Evolutionary conservation across 2,329 filamentous ascomycete genomes (phyloP), one percentile per base, ranked within the genome.

Genomic region (Calonectria hongkongensis): DNA sequence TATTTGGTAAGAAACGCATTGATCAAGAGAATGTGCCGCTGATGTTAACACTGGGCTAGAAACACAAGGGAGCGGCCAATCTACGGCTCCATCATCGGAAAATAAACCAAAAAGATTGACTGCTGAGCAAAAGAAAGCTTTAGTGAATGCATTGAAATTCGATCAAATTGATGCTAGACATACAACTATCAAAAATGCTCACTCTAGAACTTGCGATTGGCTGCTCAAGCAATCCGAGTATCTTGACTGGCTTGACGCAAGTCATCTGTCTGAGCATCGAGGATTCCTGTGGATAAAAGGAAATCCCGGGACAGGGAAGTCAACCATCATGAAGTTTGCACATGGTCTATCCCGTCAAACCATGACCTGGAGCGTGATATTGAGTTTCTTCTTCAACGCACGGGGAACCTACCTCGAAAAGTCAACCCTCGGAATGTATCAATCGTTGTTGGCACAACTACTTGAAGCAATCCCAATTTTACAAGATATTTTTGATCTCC

Each of bases 301-400:
- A 1, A 66, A 66, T 18, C 63, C 63, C 27, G 63, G 63, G 4
- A 45, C 48, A 2, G 63, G 63, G 4, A 66, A 66, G 6, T 66
- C 63, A 21, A 66, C 63, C 2, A 5, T 66, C 15, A 66, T 66
- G 63, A 66, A 66, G 21, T 66, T 41, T 15, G 43, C 48, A 21
- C 21, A 21, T 21, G 21, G 21, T 21, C 21, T 21, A 21, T 21
- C 21, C 21, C 21, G 21, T 21, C 21, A 21, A 21, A 21, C 21
- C 21, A 21, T 21, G 21, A 21, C 21, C 21, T 2, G 21, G 21
- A 21, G 21, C 21, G 21, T 21, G 21, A 21, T 21, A 21, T 21
- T 21, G 21, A n/a, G 7, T 45, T 66, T 66, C 48, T 66, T 66
- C 36, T 66, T 66, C 36, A 66, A 54, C 15, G 63, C 63, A 2